Evolutionary conservation across 495 filamentous ascomycete genomes (phyloP).

Genomic region (Chaetomium tenue): DNA sequence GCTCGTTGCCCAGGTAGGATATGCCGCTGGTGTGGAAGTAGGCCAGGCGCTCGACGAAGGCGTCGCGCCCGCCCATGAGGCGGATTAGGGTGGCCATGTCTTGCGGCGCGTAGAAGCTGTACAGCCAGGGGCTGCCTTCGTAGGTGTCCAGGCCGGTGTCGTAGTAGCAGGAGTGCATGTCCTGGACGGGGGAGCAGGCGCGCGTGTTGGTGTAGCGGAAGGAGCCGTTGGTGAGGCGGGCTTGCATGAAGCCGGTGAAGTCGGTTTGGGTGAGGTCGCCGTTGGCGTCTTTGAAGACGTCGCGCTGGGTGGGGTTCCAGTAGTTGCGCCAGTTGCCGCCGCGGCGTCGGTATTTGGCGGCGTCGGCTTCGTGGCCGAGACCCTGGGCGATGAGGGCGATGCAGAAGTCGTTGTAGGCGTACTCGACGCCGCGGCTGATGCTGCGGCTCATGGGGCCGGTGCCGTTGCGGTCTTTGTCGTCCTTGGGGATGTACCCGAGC

Average conservation of each 20-base stretch:
- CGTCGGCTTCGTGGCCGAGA: slow-evolving; percentile 50
- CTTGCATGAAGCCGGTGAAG: slow-evolving; percentile 71
- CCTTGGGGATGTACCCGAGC: slow-evolving; percentile 59
- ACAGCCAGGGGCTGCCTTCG: slow-evolving; percentile 70
- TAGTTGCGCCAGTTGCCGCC: slow-evolving; percentile 58
- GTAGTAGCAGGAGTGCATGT: slow-evolving; percentile 50
- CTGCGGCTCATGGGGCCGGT: slow-evolving; percentile 60
- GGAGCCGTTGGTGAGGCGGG: slow-evolving; percentile 59
- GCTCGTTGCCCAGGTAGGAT: slow-evolving; percentile 72
- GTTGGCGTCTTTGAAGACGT: slow-evolving; percentile 32
- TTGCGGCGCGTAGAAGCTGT: slow-evolving; percentile 69
- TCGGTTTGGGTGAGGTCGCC: slow-evolving; percentile 32
- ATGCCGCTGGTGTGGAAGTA: slow-evolving; percentile 64
- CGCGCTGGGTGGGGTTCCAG: slow-evolving; percentile 47
- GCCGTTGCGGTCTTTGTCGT: slow-evolving; percentile 60
- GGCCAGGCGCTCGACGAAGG: slow-evolving; percentile 59
- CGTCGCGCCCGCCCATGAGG: slow-evolving; percentile 56
- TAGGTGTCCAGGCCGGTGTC: slow-evolving; percentile 66
- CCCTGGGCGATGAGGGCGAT: slow-evolving; percentile 55
- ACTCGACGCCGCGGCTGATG: slow-evolving; percentile 67
- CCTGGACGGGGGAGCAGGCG: slow-evolving; percentile 54
- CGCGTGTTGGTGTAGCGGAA: slow-evolving; percentile 68
- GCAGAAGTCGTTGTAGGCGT: slow-evolving; percentile 70
- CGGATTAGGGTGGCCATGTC: slow-evolving; percentile 62
- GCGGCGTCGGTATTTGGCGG: slow-evolving; percentile 56